Evolutionary conservation across 495 filamentous ascomycete genomes (phyloP).

Genomic region (Melanomma pulvis-pyrius): DNA sequence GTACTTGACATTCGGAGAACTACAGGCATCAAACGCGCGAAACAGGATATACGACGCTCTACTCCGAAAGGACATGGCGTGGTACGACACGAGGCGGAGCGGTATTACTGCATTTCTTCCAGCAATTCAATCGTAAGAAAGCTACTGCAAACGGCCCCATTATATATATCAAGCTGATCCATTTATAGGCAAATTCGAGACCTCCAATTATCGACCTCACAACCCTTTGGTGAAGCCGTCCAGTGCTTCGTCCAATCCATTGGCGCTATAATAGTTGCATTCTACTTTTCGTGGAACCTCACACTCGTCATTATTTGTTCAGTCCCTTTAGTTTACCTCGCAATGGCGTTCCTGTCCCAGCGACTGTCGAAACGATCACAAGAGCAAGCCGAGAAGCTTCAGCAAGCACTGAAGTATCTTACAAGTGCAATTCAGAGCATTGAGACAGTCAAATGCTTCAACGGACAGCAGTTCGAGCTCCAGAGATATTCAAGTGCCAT

Average conservation of each 20-base stretch:
- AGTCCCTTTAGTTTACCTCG: conserved; percentile 65
- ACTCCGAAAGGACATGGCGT: conserved; percentile 71
- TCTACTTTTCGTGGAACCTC: conserved; percentile 81
- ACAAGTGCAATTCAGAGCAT: conserved; percentile 72
- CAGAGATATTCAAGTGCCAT: conserved; percentile 65
- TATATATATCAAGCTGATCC: not conserved
- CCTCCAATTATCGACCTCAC: conserved; percentile 76
- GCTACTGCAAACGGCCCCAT: not conserved
- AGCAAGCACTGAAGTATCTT: conserved; percentile 70
- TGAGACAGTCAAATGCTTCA: conserved; percentile 86
- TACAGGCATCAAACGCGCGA: conserved; percentile 70
- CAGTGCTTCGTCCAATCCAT: conserved; percentile 63
- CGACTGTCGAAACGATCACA: conserved; percentile 67
- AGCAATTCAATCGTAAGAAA: conserved; percentile 71
- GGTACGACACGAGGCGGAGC: conserved; percentile 76
- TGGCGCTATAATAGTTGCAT: conserved; percentile 67
- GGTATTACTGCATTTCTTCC: conserved; percentile 74
- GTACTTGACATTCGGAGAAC: conserved; percentile 78
- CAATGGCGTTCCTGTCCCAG: conserved; percentile 62
- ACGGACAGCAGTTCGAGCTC: conserved; percentile 71
- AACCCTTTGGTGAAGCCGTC: conserved; percentile 70
- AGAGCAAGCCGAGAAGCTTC: conserved; percentile 68
- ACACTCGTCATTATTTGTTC: conserved; percentile 79
- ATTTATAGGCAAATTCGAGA: conserved; percentile 73
- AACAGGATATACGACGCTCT: conserved; percentile 67